Base-by-base conservation (phyloP, 768 basidiomycete genomes). In the Piloderma croceum region DNA sequence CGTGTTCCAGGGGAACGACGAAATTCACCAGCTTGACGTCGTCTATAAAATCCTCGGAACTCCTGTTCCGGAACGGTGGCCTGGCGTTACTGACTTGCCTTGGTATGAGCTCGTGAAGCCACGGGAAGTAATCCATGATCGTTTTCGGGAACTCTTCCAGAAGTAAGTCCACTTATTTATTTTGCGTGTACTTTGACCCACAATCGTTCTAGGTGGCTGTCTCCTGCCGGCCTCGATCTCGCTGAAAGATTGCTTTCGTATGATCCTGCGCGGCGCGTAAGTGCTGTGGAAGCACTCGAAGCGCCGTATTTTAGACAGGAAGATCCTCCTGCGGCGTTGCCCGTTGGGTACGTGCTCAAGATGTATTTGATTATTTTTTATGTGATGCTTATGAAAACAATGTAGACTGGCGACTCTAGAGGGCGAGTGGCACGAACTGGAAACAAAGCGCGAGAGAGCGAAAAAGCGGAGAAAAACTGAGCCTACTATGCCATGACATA, bases 71-170 rank as follows among this genome's bases (percentile, higher is more conserved):
- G 78, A 82, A 22, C 77, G 80, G 38, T 99, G 96, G 96, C 75
- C 86, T 4, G 80, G 76, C 11, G 67, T 97, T 27, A 71, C 76
- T 7, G 81, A 81, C 54, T 65, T 99, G 36, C 96, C 96, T 2
- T 99, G 96, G 96, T 99, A 90, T 56, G 96, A 99, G 59, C 74
- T 99, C n/a, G 84, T 99, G 36, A 92, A 90, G 59, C 92, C 94
- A 2, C 83, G 78, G 53, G 82, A 89, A 36, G 59, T 63, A 10
- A 63, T 90, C 7, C 74, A 76, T 12, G 86, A 85, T 51, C 79
- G 74, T 42, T 91, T 99, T 54, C 72, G 86, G 35, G 83, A 87
- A 34, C 62, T 82, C n/a, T 97, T 94, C 59, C 73, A 81, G 51
- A 89, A 84, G 91, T 93, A 49, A 39, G 71, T 58, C n/a, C 27